Base-by-base conservation (phyloP, 148 eudicot genomes). In the Cornus kousa region DNA sequence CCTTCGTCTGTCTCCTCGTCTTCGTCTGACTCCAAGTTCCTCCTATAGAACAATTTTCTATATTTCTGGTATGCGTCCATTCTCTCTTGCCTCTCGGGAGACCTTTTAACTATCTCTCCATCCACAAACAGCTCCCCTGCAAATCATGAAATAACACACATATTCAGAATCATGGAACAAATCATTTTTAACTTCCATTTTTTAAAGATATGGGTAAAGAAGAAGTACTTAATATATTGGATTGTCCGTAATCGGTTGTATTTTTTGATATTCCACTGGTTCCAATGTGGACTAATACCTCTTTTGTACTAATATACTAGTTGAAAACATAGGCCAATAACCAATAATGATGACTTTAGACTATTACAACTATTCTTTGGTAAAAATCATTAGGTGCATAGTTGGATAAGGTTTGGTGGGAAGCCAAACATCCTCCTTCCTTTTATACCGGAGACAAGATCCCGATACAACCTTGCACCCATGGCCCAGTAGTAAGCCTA, bases 1-100 rank as follows among this genome's bases (percentile, higher is more conserved):
- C 28, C 28, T 28, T 28, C 28, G 28, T 28, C 28, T 28, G 28
- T 28, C 28, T 28, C 28, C 28, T 28, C 28, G 86, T 92, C 99
- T 88, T 31, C 97, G 98, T 80, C 99, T 88, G 86, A 93, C 99
- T 74, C 89, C 28, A 90, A 53, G 86, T 89, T 81, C 97, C 28
- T 28, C 28, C 28, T 28, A 28, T 28, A 28, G 28, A 28, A 28
- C 28, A 28, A 28, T 28, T 28, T 28, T 28, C 28, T 28, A 28
- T 28, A 28, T 92, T 77, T 88, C 90, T 28, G 98, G 94, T 32
- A 92, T 6, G 99, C 98, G 83, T 93, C 94, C 70, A 96, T 95
- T 85, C 99, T 93, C 90, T 89, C 91, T 75, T 96, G 97, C 80
- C 99, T 90, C 81, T 93, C 99, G 8, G 98, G 99, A 53, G 97